Base-by-base conservation (phyloP, 345 rosid species). In the Durio zibethinus region DNA sequence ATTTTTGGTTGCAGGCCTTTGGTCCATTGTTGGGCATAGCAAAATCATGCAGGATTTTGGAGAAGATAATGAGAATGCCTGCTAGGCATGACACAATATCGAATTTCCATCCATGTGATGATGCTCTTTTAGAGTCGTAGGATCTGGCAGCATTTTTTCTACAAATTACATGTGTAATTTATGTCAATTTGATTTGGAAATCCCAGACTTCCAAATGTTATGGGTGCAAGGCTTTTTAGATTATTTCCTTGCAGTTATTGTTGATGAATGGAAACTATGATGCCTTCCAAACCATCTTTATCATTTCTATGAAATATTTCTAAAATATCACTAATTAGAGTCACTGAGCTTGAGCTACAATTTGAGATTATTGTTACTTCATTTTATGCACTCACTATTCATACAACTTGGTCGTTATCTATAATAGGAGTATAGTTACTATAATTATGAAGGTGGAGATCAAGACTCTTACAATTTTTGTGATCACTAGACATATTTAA, bases 1-100 rank as follows among this genome's bases (percentile, higher is more conserved):
- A 33, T 72, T 53, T 72, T 72, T 52, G 61, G 75, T 52, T 33
- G 33, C 20, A 52, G 42, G 61, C 75, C 61, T 31, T 72, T 72
- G 42, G 75, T 52, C 60, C 29, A 33, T 52, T 52, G 43, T n/a
- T 20, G 75, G 20, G 27, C 25, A 31, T 31, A 42, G 29, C 62
- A 72, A 72, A 50, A 2, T 72, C 29, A 50, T 72, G 36, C 62
- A 33, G 18, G 29, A 72, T 2, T 52, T n/a, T 52, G 75, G 75
- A 53, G 47, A 48, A 33, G 47, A 72, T 21, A 52, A n/a, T 72
- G 27, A 52, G 47, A 52, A 53, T 52, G 20, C 61, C 20, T 50
- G 20, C 61, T 50, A 71, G 16, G 43, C 61, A 20, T 20, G 61
- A 29, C 15, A 25, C 38, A 18, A 18, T 69, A 27, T 27, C 7